phyloP scores from a whole-genome alignment of 2,329 filamentous ascomycete species.

The Trichophyton rubrum region DNA sequence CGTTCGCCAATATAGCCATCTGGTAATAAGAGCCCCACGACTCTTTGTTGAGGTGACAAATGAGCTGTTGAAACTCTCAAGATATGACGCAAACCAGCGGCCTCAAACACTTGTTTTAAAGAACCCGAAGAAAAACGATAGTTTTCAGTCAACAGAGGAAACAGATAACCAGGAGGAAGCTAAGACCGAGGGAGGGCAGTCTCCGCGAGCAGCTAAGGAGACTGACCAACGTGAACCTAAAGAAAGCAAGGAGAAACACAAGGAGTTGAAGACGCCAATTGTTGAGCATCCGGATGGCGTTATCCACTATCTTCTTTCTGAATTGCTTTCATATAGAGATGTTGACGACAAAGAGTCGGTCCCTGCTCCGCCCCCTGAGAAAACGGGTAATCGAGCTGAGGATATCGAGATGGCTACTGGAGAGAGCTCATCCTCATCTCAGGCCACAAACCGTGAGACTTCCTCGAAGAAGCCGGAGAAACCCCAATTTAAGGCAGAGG shows the following conservation, averaged over 20 bases:
- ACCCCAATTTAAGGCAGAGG: constrained; percentile 71
- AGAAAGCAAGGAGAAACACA: constrained; percentile 41
- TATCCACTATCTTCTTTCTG: constrained; percentile 85
- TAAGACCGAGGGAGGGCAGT: constrained; percentile 10
- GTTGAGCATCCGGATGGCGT: constrained; percentile 91
- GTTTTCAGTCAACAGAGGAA: constrained; percentile 18
- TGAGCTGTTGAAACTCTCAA: constrained; percentile 63
- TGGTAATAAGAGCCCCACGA: constrained; percentile 68
- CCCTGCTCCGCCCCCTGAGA: constrained; percentile 19
- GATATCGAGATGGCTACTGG: constrained; percentile 42
- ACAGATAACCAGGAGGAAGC: constrained; percentile 18
- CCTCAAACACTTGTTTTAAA: constrained; percentile 44
- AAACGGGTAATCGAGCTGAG: constrained; percentile 21
- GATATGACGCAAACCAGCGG: constrained; percentile 46
- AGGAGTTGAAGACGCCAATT: constrained; percentile 66
- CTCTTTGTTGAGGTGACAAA: constrained; percentile 80
- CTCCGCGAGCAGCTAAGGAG: constrained; percentile 19
- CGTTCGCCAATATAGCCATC: constrained; percentile 61
- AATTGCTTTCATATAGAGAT: constrained; percentile 81
- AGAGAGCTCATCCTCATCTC: constrained; percentile 24
- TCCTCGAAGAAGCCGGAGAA: constrained; percentile 53
- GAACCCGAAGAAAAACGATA: constrained; percentile 28
- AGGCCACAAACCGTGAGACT: constrained; percentile 2
- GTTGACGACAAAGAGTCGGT: constrained; percentile 67
- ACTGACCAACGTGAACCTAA: constrained; percentile 15